Base-by-base conservation (phyloP, 371 early-diverging fungal species). In the Mortierella sp. region DNA sequence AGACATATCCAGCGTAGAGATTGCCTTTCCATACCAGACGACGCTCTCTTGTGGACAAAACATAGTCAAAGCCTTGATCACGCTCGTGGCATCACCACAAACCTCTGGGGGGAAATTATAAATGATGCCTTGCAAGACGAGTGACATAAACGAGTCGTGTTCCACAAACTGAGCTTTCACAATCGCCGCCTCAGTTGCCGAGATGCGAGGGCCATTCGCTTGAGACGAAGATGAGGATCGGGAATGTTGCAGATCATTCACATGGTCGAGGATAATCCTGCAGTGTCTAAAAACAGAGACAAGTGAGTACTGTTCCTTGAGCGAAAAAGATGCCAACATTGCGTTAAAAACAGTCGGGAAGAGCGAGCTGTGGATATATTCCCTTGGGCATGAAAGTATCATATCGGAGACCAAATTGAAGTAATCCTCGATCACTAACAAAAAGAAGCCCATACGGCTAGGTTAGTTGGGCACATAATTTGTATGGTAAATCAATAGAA, bases 381-480 rank as follows among this genome's bases (percentile, higher is more conserved):
- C 85, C 8, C 73, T 59, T 1, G 96, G 94, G 36, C 88, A 87
- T 4, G 79, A 72, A 28, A 93, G 88, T 58, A 91, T 67, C 3
- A 86, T 83, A n/a, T 86, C 85, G 28, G 84, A 84, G 2, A 90
- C 61, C 63, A 94, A 78, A 33, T 87, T 85, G 77, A 90, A 93
- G 76, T 91, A 93, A 58, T 94, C 94, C 72, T 92, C 94, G 40
- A 92, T 82, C 15, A 92, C 91, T 88, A 73, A 10, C 40, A 73
- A 72, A n/a, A 22, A 58, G 45, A 1, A 1, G 16, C 4, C 36
- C 45, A 11, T 45, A 45, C 1, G 0, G 45, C 45, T 11, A 3
- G 16, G 45, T 45, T 45, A 45, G 45, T 45, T 16, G 16, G 16
- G 45, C 16, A 45, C 45, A 45, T 1, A 4, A 16, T 45, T 45